Evolutionary conservation across 768 basidiomycete genomes (phyloP).

Genomic region (Panellus pusillus): DNA sequence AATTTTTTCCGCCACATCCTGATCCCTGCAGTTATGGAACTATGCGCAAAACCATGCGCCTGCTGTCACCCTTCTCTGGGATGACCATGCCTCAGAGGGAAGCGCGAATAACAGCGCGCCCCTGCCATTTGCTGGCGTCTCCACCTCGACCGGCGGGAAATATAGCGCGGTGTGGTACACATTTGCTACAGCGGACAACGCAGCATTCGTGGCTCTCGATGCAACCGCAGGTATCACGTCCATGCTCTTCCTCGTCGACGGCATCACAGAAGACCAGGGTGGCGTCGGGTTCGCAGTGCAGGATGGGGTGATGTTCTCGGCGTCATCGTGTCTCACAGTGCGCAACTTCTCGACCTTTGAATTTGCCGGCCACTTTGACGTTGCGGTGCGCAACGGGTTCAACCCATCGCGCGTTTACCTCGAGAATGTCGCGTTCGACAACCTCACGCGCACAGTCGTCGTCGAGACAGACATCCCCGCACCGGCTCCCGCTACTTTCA

Average conservation of each 20-base stretch:
- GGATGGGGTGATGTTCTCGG: background rate
- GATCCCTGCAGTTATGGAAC: conserved; percentile 1
- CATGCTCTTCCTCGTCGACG: background rate
- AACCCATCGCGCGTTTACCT: background rate
- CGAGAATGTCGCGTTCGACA: background rate
- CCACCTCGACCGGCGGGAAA: background rate
- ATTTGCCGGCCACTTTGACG: background rate
- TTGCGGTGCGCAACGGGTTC: conserved; percentile 5
- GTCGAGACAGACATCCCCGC: background rate
- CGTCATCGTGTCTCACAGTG: background rate
- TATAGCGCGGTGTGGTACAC: background rate
- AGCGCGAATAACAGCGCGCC: background rate
- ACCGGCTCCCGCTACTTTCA: background rate
- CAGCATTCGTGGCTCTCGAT: background rate
- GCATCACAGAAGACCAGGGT: conserved; percentile 1
- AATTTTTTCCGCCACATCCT: background rate
- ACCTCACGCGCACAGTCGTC: background rate
- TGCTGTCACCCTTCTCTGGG: background rate
- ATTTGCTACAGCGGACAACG: background rate
- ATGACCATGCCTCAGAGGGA: background rate
- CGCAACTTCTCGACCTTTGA: background rate
- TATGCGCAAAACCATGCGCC: background rate
- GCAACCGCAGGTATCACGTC: background rate
- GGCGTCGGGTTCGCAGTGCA: conserved; percentile 1
- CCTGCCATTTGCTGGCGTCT: background rate